Evolutionary conservation across 164 flowering plant species (phyloP), one percentile per base, ranked within the genome.

Genomic region (Amborella trichopoda): DNA sequence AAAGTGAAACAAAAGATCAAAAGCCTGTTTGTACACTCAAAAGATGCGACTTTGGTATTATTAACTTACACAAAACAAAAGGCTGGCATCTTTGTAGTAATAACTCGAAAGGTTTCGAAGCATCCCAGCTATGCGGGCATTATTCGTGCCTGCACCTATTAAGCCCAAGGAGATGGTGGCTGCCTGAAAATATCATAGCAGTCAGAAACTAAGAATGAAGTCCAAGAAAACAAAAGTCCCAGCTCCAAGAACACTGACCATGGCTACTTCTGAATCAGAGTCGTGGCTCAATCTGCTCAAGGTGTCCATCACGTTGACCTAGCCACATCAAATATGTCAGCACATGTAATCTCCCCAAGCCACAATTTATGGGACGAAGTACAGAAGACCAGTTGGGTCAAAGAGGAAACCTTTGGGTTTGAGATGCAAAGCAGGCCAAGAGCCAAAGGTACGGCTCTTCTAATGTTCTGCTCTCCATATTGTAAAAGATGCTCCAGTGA

Each of bases 271-370:
- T 23, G 91, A 61, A 63, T 93, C 99, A 23, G 95, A 54, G 46
- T 93, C 99, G 65, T 88, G 99, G 64, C 99, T 93, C 28, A 93
- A 84, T 62, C 99, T 74, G 71, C 99, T 88, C 43, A 93, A 56
- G 1, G 95, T 85, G 57, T 88, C 99, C 95, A 88, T 93, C 26
- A 93, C 96, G 74, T 85, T 88, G 28, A 93, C 90, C 96, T 93
- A 68, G 6, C 41, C 16, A 8, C 14, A 33, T 40, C 19, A 43
- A 19, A 23, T 39, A 58, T 3, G 16, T 19, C 37, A 28, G 18
- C 3, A 9, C 20, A 28, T n/a, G n/a, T n/a, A n/a, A n/a, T n/a
- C n/a, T n/a, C n/a, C n/a, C n/a, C n/a, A n/a, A n/a, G 44, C 26
- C n/a, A n/a, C n/a, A n/a, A n/a, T n/a, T n/a, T n/a, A n/a, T n/a